Evolutionary conservation across 352 stramenopile species (phyloP), one percentile per base, ranked within the genome.

Genomic region (Pythium aquatile): DNA sequence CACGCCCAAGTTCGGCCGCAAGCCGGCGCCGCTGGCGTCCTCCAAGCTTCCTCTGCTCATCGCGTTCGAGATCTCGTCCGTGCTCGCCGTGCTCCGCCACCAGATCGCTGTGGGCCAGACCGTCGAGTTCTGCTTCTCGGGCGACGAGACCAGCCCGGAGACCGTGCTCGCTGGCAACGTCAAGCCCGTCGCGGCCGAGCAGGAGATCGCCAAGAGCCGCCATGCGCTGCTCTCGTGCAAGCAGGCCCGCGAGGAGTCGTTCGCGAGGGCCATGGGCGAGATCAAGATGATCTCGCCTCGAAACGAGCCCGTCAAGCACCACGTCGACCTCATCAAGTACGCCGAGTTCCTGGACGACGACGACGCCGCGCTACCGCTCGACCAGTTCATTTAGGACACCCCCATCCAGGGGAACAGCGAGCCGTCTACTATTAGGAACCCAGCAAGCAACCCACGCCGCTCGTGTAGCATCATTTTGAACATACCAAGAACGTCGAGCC

Each of bases 271-370:
- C 5, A 93, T 93, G 85, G 81, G 81, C 40, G 78, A 81, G 28
- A 67, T 93, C 55, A 91, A 75, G 70, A 88, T 83, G 71, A 85
- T 93, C 48, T 91, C 85, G 56, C 85, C 83, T 37, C 82, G 85
- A 60, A 79, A 91, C 70, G 72, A 87, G 58, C 85, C 85, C 32
- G 79, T 93, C 66, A 87, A 88, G 70, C 80, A 89, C 62, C 79
- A 81, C 65, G 73, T 93, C 40, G 85, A 93, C 62, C 62, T 93
- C 49, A 93, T 93, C 77, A 89, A 93, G 79, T 91, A 91, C 65
- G 85, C 85, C 24, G 85, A 89, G 65, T 76, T 90, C 61, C 78
- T 93, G 8, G 83, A 92, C 59, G 76, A 91, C 68, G 67, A 84
- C 60, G 78, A 58, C 33, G 54, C 54, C 10, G 87, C 57, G 37